Percentiles rank a stretch among this genome's conserved stretches.
Evolutionary conservation across 1,284 basidiomycete species (phyloP).

Genomic region (Entoloma clypeatum): DNA sequence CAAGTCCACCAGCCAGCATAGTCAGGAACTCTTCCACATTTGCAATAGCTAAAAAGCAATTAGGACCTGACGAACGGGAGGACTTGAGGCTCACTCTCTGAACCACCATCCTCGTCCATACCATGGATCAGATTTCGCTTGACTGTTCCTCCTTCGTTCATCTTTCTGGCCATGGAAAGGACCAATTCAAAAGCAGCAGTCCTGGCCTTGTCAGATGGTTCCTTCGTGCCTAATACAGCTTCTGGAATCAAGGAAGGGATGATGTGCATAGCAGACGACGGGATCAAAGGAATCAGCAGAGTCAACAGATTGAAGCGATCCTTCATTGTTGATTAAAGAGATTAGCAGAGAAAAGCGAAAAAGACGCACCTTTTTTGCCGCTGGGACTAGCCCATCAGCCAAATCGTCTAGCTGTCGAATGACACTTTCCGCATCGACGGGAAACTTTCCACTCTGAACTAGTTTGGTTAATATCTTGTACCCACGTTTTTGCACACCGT

Average conservation of each 20-base stretch:
- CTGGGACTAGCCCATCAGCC: conserved; percentile 66
- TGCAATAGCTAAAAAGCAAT: conserved; percentile 54
- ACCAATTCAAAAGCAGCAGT: conserved; percentile 89
- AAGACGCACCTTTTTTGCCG: conserved; percentile 76
- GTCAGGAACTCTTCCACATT: conserved; percentile 92
- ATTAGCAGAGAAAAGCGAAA: neutral
- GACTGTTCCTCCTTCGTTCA: conserved; percentile 84
- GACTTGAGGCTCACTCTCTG: conserved; percentile 47
- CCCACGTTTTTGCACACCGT: conserved; percentile 92
- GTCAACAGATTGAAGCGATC: conserved; percentile 83
- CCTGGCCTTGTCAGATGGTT: conserved; percentile 92
- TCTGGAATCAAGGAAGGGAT: conserved; percentile 92
- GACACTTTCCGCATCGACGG: conserved; percentile 52
- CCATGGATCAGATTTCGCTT: conserved; percentile 76
- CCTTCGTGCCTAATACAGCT: conserved; percentile 96
- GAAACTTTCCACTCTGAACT: conserved; percentile 57
- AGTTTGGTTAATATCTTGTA: conserved; percentile 86
- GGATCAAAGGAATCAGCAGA: conserved; percentile 70
- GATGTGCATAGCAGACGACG: conserved; percentile 73
- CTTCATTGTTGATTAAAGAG: conserved; percentile 31
- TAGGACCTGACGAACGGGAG: conserved; percentile 3
- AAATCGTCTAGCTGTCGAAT: conserved; percentile 64
- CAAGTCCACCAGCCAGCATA: conserved; percentile 95
- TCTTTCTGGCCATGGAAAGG: conserved; percentile 90
- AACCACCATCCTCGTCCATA: conserved; percentile 67